Conservation (phyloP, 345 rosid genomes). For the Heritiera littoralis region DNA sequence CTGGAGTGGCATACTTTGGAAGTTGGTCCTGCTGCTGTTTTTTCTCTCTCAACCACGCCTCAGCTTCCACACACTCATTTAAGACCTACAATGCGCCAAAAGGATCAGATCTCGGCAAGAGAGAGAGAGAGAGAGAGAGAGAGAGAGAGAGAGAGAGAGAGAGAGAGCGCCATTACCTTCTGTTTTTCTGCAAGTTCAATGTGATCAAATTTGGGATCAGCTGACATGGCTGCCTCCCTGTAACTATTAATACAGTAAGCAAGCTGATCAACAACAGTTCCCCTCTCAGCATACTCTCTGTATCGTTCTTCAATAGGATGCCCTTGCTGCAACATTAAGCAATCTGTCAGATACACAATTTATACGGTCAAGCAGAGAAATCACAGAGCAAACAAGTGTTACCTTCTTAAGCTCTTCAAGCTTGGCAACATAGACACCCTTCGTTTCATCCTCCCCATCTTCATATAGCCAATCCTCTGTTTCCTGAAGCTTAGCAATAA, state of each 20-base stretch:
- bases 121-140: neutral
- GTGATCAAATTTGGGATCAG: conserved; percentile 89
- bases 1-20: conserved; percentile 72
- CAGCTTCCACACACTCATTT: conserved; percentile 84
- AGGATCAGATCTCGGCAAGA: neutral
- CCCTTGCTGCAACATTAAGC: conserved; percentile 62
- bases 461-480: conserved; percentile 97
- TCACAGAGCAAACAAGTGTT: neutral
- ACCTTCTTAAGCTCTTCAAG: conserved; percentile 97
- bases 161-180: conserved; percentile 45
- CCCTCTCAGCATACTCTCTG: conserved; percentile 73
- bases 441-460: conserved; percentile 98
- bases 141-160: no score
- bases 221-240: conserved; percentile 83
- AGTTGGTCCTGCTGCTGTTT: conserved; percentile 79
- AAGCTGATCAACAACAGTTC: conserved; percentile 73
- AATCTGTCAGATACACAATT: neutral
- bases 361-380: neutral
- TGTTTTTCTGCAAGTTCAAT: conserved; percentile 87
- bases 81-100: conserved; percentile 39
- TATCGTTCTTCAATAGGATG: conserved; percentile 83
- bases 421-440: conserved; percentile 92
- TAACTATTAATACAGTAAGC: conserved; percentile 74
- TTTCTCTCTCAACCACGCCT: conserved; percentile 86
- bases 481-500: conserved; percentile 64